phyloP scores from a whole-genome alignment of 2,329 filamentous ascomycete genomes.

The Fusarium poae region DNA sequence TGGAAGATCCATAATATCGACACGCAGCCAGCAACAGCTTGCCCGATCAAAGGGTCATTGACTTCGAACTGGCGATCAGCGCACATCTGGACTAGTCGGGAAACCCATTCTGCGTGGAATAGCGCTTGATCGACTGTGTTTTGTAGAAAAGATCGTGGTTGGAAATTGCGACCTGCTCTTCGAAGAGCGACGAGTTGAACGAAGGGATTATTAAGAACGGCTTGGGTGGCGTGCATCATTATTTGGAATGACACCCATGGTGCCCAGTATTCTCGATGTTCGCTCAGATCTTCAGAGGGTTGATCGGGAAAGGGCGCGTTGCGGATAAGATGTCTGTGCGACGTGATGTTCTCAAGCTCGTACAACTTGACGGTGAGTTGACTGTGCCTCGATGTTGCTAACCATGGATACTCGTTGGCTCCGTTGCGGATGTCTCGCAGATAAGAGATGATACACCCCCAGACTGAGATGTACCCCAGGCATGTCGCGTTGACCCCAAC shows the following conservation, averaged over 20 bases:
- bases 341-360: slow-evolving; percentile 37
- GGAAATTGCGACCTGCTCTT: slow-evolving; percentile 28
- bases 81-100: slow-evolving; percentile 42
- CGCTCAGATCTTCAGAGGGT: slow-evolving; percentile 5
- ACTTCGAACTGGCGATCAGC: slow-evolving; percentile 37
- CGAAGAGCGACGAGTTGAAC: slow-evolving; percentile 44
- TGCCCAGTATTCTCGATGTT: slow-evolving; percentile 41
- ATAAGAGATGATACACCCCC: slow-evolving; percentile 41
- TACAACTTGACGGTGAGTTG: slow-evolving; percentile 43
- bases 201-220: slow-evolving; percentile 41
- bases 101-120: slow-evolving; percentile 44
- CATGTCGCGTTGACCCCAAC: slow-evolving; percentile 22
- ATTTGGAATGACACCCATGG: slow-evolving; percentile 44
- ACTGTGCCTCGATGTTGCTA: slow-evolving; percentile 32
- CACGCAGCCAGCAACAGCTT: slow-evolving; percentile 38
- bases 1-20: slow-evolving; percentile 46
- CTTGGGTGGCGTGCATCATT: slow-evolving; percentile 42
- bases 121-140: slow-evolving; percentile 46
- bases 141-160: slow-evolving; percentile 42
- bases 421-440: slow-evolving; percentile 38
- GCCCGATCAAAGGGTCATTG: slow-evolving; percentile 42
- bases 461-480: slow-evolving; percentile 19
- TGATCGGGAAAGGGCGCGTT: slow-evolving; percentile 44
- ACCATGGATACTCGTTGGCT: slow-evolving; percentile 40
- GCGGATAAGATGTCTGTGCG: slow-evolving; percentile 38